These are phyloP conservation scores for Debaryomyces hansenii DNA, from an alignment of 805 yeast species.

Conservation along the genomic window DNA sequence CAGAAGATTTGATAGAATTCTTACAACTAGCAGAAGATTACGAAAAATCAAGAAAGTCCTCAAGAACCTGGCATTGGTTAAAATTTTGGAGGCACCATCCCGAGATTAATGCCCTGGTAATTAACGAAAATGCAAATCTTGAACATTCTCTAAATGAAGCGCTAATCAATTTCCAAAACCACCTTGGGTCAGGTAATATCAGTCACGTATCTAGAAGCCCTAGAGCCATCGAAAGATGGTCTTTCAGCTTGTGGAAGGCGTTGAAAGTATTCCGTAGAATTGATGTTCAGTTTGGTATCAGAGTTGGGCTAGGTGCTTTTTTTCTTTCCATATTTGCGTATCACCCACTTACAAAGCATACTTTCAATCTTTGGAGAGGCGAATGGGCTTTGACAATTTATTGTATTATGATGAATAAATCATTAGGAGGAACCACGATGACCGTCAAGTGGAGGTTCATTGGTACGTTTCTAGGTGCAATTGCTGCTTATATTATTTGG, in stretches of 20 bases:
- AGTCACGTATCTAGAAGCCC: background rate
- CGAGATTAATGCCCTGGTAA: background rate
- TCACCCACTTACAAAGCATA: constrained; percentile 50
- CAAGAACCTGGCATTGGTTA: constrained; percentile 52
- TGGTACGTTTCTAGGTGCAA: constrained; percentile 76
- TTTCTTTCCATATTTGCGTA: constrained; percentile 68
- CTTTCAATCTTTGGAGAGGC: constrained; percentile 66
- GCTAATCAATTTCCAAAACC: constrained; percentile 27
- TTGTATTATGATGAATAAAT: constrained; percentile 81
- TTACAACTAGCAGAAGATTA: constrained; percentile 45
- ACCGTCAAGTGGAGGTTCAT: constrained; percentile 70
- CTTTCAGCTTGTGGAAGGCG: constrained; percentile 45
- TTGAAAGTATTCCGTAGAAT: constrained; percentile 55
- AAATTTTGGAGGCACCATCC: constrained; percentile 44
- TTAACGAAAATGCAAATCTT: constrained; percentile 6
- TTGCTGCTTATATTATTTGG: constrained; percentile 63
- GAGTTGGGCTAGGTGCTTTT: constrained; percentile 79
- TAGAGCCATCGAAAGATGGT: constrained; percentile 4
- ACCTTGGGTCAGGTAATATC: constrained; percentile 13
- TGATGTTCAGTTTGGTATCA: constrained; percentile 75
- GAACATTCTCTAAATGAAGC: constrained; percentile 30
- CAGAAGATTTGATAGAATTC: constrained; percentile 54
- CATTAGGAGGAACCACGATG: constrained; percentile 81
- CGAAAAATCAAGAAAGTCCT: constrained; percentile 20
- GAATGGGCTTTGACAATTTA: constrained; percentile 87